Conservation (phyloP, 306 rosid species). For the Casuarina cunninghamiana region DNA sequence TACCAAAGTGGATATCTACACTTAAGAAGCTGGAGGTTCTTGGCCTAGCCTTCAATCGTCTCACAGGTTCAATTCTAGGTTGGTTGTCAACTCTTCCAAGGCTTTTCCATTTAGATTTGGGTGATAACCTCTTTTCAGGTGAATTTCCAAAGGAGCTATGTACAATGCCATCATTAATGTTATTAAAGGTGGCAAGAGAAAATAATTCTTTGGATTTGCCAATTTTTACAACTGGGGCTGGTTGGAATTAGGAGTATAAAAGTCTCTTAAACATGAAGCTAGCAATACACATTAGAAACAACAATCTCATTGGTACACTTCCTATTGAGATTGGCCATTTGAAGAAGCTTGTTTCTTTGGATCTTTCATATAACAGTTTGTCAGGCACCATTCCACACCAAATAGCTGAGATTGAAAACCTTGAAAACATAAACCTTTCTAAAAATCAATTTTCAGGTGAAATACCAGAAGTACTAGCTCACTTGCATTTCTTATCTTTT, state of each 20-base stretch:
- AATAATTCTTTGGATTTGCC: slow-evolving; percentile 8
- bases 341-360: not conserved
- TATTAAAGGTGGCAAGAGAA: not conserved
- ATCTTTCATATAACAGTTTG: not conserved
- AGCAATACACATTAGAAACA: not conserved
- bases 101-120: slow-evolving; percentile 5
- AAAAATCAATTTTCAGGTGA: no score
- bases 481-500: no score
- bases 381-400: not conserved
- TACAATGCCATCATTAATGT: not conserved
- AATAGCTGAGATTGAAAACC: not conserved
- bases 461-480: no score
- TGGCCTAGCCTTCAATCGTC: not conserved
- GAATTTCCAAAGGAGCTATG: slow-evolving; percentile 2
- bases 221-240: not conserved
- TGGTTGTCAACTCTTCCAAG: slow-evolving; percentile 14
- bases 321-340: slow-evolving; percentile 9
- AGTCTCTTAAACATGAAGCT: not conserved
- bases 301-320: not conserved
- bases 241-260: not conserved
- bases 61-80: slow-evolving; percentile 14
- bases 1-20: no score
- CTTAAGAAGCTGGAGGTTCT: no score
- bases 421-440: not conserved
- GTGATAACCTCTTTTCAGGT: not conserved